Evolutionary conservation across 106 monocot species (phyloP), one percentile per base, ranked within the genome.

Genomic region (Allium fistulosum): DNA sequence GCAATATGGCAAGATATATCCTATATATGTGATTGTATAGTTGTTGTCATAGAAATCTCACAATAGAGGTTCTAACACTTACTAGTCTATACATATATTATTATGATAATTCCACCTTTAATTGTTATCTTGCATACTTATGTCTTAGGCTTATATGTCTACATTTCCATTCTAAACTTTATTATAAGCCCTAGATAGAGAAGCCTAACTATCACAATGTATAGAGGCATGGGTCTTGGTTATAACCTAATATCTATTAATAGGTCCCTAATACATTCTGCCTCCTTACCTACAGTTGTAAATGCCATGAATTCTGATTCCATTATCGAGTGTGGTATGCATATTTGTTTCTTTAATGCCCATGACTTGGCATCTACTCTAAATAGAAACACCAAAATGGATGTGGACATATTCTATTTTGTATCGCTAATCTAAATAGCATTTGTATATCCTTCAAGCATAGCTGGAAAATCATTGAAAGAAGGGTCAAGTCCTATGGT

Each of bases 271-370:
- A 67, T 9, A 17, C 58, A 66, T 50, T 74, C 49, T 0, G 58
- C 57, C 10, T 74, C 57, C 45, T 65, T 58, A 4, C 3, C 6
- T 12, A 47, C n/a, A 8, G 58, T 10, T 48, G 48, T n/a, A 12
- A 74, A 49, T 11, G 74, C 66, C 12, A 66, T 58, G 17, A 74
- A 74, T 10, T 66, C 57, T 15, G 1, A 56, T 66, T 66, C 62
- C 62, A 28, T 62, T 22, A 22, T 22, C 22, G 45, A 3, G 58
- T 74, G 66, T 11, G 66, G 6, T 12, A 74, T 65, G n/a, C 57
- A 74, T 0, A 66, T 26, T 49, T 58, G 17, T 59, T 73, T 74
- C 66, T 74, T 66, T 11, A 45, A 57, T 2, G 65, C 58, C 65
- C 13, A 58, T 48, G 52, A 49, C 17, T 66, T 58, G 0, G 12